A percentile compares a stretch with the other conserved stretches of the same genome.
Evolutionary conservation across 2,329 filamentous ascomycete genomes (phyloP).

Genomic region (Fusarium haematococcum): DNA sequence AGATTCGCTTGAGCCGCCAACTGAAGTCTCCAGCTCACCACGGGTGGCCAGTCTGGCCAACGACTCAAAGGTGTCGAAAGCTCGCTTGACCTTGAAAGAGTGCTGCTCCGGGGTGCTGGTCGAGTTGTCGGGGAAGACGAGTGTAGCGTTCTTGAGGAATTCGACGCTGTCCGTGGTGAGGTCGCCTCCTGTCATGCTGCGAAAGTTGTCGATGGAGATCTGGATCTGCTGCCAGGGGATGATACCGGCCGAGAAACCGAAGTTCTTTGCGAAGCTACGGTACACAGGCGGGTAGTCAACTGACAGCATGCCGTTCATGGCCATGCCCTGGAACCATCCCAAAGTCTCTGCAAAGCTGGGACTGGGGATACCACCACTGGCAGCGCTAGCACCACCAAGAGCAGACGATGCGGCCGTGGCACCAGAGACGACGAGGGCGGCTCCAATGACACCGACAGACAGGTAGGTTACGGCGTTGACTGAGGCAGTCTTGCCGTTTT

Average conservation of each 20-base stretch:
- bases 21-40: conserved; percentile 62
- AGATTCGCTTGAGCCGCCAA: conserved; percentile 52
- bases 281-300: conserved; percentile 90
- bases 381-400: conserved; percentile 65
- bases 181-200: conserved; percentile 84
- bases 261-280: conserved; percentile 90
- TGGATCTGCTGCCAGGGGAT: conserved; percentile 87
- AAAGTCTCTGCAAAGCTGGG: conserved; percentile 89
- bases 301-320: conserved; percentile 95
- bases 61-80: conserved; percentile 57
- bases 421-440: conserved; percentile 80
- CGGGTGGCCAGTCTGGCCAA: conserved; percentile 68
- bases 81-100: conserved; percentile 65
- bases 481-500: conserved; percentile 86
- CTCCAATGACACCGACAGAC: conserved; percentile 87
- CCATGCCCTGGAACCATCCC: conserved; percentile 92
- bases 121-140: conserved; percentile 75
- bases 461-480: conserved; percentile 84
- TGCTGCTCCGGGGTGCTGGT: conserved; percentile 56
- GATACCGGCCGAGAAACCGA: conserved; percentile 89
- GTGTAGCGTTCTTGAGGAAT: conserved; percentile 79
- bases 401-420: conserved; percentile 75
- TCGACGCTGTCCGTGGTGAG: conserved; percentile 82
- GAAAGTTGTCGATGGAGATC: conserved; percentile 84
- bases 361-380: conserved; percentile 73